phyloP scores from a whole-genome alignment of 169 alveolate genomes.

The Eimeria sp. region DNA sequence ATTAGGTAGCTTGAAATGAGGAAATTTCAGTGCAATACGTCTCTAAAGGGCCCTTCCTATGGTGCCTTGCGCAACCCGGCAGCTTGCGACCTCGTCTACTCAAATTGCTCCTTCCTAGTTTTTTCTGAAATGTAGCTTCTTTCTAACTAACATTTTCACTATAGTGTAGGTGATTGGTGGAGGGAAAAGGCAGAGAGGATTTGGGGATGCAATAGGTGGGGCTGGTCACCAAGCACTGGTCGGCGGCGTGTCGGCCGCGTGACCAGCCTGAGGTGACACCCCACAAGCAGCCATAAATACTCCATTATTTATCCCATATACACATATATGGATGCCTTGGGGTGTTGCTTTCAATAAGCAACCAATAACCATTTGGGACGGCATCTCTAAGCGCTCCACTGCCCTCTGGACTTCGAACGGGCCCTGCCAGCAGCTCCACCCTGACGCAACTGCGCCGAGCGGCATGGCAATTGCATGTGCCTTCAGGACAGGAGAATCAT shows the following conservation, averaged over 20 bases:
- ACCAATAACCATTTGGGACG: neutral
- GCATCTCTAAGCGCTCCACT: neutral
- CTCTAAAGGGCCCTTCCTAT: neutral
- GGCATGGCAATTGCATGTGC: neutral
- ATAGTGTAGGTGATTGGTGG: neutral
- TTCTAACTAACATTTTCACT: neutral
- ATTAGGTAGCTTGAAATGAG: neutral
- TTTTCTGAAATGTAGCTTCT: neutral
- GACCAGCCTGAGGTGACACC: slow-evolving; percentile 17
- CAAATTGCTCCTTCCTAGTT: neutral
- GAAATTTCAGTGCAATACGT: neutral
- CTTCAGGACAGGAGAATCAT: neutral
- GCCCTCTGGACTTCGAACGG: neutral
- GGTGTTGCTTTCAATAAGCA: neutral
- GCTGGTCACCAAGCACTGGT: slow-evolving; percentile 16
- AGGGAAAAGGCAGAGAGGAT: neutral
- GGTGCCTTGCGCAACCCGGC: neutral
- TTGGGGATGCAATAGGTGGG: slow-evolving; percentile 10
- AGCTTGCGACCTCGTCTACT: neutral
- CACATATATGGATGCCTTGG: neutral
- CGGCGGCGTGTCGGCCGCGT: slow-evolving; percentile 11
- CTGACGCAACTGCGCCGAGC: slow-evolving; percentile 15
- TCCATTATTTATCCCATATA: neutral
- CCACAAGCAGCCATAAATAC: neutral
- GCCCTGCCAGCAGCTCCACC: neutral